Percentiles rank a stretch among this genome's conserved stretches.
phyloP scores from a whole-genome alignment of 768 basidiomycete genomes.

The Pleurotus giganteus region DNA sequence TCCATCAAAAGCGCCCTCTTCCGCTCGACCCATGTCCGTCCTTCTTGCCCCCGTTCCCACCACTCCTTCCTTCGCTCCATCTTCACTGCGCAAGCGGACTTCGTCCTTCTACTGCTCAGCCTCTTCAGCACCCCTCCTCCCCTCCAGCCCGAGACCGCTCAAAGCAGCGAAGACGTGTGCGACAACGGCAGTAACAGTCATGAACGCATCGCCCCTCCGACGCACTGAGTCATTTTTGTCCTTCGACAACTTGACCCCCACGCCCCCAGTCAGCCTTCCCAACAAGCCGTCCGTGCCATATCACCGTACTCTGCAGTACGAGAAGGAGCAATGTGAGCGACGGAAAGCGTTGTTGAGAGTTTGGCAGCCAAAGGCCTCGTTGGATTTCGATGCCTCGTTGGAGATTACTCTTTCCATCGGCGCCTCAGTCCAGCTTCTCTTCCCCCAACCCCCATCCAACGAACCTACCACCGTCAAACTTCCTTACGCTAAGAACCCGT shows the following conservation, averaged over 20 bases:
- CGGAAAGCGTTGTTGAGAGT: constrained; percentile 1
- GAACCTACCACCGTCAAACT: constrained; percentile 1
- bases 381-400: not conserved
- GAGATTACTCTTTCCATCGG: constrained; percentile 1
- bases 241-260: not conserved
- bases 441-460: not conserved
- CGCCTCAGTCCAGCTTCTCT: not conserved
- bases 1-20: not conserved
- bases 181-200: not conserved
- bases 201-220: not conserved
- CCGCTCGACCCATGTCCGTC: constrained; percentile 2
- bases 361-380: not conserved
- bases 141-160: not conserved
- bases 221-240: not conserved
- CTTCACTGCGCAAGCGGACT: constrained; percentile 1
- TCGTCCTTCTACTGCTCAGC: constrained; percentile 2
- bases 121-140: not conserved
- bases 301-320: not conserved
- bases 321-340: not conserved
- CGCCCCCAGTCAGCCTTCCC: not conserved
- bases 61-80: not conserved
- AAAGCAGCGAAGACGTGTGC: constrained; percentile 1
- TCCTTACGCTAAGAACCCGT: constrained; percentile 1
- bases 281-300: not conserved
- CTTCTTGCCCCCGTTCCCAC: not conserved